Evolutionary conservation across 306 rosid species (phyloP).

Genomic region (Pyrus communis): DNA sequence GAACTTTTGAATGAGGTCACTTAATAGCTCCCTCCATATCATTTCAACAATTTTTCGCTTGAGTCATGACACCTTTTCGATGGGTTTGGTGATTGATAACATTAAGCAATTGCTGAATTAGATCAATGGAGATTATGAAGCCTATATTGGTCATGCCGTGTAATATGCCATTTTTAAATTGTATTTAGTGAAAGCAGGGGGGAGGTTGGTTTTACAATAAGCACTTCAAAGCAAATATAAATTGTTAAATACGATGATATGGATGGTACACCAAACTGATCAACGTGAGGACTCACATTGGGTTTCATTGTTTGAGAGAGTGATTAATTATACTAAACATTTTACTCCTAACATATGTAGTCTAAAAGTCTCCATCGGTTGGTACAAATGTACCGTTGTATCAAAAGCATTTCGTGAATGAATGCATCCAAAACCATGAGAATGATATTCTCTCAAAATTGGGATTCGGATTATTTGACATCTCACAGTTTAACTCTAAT

Average conservation of each 20-base stretch:
- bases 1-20: neutral
- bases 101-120: neutral
- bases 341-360: too few species aligned
- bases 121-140: neutral
- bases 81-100: neutral
- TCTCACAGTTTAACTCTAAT: too few species aligned
- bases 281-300: conserved; percentile 19
- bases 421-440: neutral
- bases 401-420: too few species aligned
- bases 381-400: neutral
- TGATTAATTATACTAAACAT: neutral
- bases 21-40: neutral
- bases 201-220: conserved; percentile 1
- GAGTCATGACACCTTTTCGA: too few species aligned
- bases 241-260: conserved; percentile 23
- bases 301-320: neutral
- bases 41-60: neutral
- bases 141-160: too few species aligned
- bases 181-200: neutral
- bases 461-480: accelerated
- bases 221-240: conserved; percentile 10
- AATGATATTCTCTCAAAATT: neutral
- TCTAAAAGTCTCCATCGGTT: too few species aligned
- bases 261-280: conserved; percentile 41
- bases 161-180: neutral